These are phyloP conservation scores for Calcarisporium arbuscula DNA, from an alignment of 2,329 filamentous ascomycete species.

Conservation along the genomic window DNA sequence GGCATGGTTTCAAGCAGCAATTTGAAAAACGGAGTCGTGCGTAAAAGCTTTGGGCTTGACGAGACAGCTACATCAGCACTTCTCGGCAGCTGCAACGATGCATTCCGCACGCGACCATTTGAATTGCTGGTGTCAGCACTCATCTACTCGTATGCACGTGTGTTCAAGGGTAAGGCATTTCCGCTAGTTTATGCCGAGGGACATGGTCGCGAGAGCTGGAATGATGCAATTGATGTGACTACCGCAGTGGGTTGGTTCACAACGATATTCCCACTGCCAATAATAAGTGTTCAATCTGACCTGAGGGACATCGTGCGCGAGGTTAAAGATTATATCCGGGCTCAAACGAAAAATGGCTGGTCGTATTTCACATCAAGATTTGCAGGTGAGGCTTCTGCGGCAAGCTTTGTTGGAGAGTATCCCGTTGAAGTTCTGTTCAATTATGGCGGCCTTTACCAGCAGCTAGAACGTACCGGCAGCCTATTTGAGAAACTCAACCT, in stretches of 20 bases:
- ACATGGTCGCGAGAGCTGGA: constrained; percentile 26
- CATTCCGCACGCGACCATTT: constrained; percentile 6
- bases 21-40: not conserved
- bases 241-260: constrained; percentile 31
- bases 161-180: constrained; percentile 17
- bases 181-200: constrained; percentile 23
- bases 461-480: constrained; percentile 2
- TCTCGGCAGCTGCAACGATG: constrained; percentile 6
- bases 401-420: constrained; percentile 22
- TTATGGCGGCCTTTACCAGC: constrained; percentile 11
- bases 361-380: constrained; percentile 14
- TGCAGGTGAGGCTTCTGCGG: constrained; percentile 12
- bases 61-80: constrained; percentile 1
- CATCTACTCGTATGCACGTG: constrained; percentile 14
- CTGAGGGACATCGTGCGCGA: constrained; percentile 9
- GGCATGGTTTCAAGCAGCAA: not conserved
- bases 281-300: not conserved
- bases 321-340: constrained; percentile 16
- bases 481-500: constrained; percentile 1
- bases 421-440: constrained; percentile 24
- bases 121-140: constrained; percentile 16
- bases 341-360: constrained; percentile 13
- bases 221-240: constrained; percentile 20
- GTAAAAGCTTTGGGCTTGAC: constrained; percentile 5
- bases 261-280: constrained; percentile 20